These are phyloP conservation scores for Mrakia frigida DNA, from an alignment of 768 basidiomycete genomes.

Conservation along the genomic window DNA sequence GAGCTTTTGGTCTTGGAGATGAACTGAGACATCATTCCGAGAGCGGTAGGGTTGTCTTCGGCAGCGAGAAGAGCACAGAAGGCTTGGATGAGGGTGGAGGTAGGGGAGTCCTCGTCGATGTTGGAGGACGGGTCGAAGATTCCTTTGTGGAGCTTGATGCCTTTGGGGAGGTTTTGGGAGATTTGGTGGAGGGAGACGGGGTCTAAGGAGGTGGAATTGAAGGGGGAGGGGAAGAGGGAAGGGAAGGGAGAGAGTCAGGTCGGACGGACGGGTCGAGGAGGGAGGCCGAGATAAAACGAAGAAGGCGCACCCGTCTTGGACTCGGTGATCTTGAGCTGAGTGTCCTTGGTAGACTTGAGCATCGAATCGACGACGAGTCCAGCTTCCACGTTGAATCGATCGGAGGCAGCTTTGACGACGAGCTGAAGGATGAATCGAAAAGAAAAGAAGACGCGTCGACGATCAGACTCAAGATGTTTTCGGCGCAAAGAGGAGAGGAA, in stretches of 20 bases:
- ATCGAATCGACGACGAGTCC: constrained; percentile 65
- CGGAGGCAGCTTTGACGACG: constrained; percentile 66
- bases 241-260: not conserved
- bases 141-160: constrained; percentile 42
- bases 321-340: constrained; percentile 36
- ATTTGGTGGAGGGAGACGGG: constrained; percentile 38
- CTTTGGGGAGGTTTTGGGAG: constrained; percentile 31
- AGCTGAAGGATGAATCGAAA: constrained; percentile 56
- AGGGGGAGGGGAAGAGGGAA: not conserved
- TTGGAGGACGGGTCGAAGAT: constrained; percentile 51
- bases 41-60: constrained; percentile 73
- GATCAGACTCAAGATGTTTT: not conserved
- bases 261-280: not conserved
- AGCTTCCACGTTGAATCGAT: constrained; percentile 72
- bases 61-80: constrained; percentile 74
- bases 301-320: constrained; percentile 30
- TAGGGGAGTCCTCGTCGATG: constrained; percentile 50
- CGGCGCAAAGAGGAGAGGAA: not conserved
- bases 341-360: constrained; percentile 55
- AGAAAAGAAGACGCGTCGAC: constrained; percentile 19
- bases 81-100: constrained; percentile 61
- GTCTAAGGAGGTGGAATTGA: constrained; percentile 12
- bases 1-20: constrained; percentile 54
- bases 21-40: constrained; percentile 65
- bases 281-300: no score